Percentiles rank a stretch among this genome's conserved stretches.
Evolutionary conservation across 2,329 filamentous ascomycete genomes (phyloP).

Genomic region (Pleurostoma richardsiae): DNA sequence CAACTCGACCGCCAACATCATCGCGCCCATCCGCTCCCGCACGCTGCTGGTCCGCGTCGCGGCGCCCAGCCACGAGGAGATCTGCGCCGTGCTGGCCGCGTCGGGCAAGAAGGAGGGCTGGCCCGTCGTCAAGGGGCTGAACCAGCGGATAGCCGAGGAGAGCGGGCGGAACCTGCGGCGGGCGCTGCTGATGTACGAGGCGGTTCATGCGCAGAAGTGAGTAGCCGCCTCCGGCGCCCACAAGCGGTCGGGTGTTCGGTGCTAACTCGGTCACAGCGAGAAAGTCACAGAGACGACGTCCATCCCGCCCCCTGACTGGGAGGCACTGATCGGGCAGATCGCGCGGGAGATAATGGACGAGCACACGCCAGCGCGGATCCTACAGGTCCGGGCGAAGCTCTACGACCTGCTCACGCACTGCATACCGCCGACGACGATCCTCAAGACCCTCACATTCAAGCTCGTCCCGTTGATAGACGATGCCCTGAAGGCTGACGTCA

Average conservation of each 20-base stretch:
- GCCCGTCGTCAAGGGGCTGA: slow-evolving; percentile 69
- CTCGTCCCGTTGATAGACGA: slow-evolving; percentile 85
- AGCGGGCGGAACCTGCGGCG: slow-evolving; percentile 86
- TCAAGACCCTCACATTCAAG: slow-evolving; percentile 94
- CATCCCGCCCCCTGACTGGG: slow-evolving; percentile 96
- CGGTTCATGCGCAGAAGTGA: slow-evolving; percentile 95
- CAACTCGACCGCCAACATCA: slow-evolving; percentile 97
- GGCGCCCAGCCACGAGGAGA: slow-evolving; percentile 80
- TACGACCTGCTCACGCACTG: slow-evolving; percentile 97
- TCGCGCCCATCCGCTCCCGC: slow-evolving; percentile 92
- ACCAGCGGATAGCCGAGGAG: slow-evolving; percentile 81
- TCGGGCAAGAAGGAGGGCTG: slow-evolving; percentile 78
- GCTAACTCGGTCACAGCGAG: slow-evolving; percentile 53
- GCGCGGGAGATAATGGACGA: slow-evolving; percentile 93
- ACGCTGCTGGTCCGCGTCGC: slow-evolving; percentile 89
- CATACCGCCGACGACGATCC: slow-evolving; percentile 88
- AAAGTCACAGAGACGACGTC: slow-evolving; percentile 81
- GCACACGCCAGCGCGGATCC: slow-evolving; percentile 81
- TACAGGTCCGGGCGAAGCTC: slow-evolving; percentile 87
- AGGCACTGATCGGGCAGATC: slow-evolving; percentile 81
- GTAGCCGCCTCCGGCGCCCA: slow-evolving; percentile 17
- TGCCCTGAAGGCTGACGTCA: slow-evolving; percentile 81
- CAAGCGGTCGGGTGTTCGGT: background rate
- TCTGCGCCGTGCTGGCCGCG: slow-evolving; percentile 68
- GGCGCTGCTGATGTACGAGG: slow-evolving; percentile 94